These are phyloP conservation scores for Russula ochroleuca DNA, from an alignment of 768 basidiomycete species.

Conservation along the genomic window DNA sequence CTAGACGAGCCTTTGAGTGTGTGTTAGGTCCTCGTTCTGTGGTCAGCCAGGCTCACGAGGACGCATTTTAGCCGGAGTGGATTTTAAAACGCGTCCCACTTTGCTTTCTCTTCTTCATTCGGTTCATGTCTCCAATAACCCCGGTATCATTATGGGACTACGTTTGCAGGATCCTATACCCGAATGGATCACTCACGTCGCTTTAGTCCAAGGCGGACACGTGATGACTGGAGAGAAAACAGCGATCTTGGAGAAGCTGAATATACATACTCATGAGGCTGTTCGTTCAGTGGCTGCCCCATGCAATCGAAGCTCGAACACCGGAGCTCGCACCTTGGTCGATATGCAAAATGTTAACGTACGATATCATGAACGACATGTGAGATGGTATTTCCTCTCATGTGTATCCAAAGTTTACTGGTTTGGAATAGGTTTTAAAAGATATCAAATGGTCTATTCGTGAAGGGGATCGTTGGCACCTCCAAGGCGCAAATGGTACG, in stretches of 20 bases:
- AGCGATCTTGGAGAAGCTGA: conserved; percentile 36
- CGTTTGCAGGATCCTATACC: conserved; percentile 70
- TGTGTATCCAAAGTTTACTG: background rate
- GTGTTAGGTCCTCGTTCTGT: conserved; percentile 28
- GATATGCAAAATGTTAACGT: conserved; percentile 66
- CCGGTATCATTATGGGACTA: conserved; percentile 62
- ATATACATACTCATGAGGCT: background rate
- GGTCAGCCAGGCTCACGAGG: background rate
- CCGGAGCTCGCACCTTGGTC: conserved; percentile 45
- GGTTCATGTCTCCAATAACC: conserved; percentile 46
- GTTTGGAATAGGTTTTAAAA: conserved; percentile 55
- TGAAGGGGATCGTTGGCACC: conserved; percentile 83
- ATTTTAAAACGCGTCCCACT: conserved; percentile 52
- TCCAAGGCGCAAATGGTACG: conserved; percentile 83
- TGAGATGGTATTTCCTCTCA: background rate
- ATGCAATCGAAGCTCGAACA: background rate
- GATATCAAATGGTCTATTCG: conserved; percentile 79
- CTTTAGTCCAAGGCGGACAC: conserved; percentile 44
- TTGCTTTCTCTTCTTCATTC: conserved; percentile 53
- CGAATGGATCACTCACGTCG: conserved; percentile 67
- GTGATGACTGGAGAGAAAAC: conserved; percentile 51
- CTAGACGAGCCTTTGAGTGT: conserved; percentile 90
- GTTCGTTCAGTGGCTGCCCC: background rate
- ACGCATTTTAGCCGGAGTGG: conserved; percentile 64
- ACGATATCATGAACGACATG: conserved; percentile 51